Evolutionary conservation across 2,329 filamentous ascomycete species (phyloP), one percentile per base, ranked within the genome.

Genomic region (Botrytis fabae): DNA sequence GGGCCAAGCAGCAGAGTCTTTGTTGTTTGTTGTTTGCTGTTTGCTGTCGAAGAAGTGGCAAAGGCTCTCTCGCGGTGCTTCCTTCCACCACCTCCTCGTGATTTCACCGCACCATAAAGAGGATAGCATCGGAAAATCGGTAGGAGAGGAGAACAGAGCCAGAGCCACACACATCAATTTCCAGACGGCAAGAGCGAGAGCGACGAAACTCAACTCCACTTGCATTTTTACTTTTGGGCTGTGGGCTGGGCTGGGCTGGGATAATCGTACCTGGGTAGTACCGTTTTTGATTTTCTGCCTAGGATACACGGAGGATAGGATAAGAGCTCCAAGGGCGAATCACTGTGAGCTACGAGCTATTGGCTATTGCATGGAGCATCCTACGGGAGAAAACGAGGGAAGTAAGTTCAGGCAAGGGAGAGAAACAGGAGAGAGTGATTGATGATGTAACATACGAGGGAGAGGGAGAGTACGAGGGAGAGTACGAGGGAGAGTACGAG

Each of bases 71-170:
- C 10, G 20, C 59, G 28, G 63, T 71, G 51, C 46, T 65, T 59
- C 61, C 61, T 71, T 71, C 48, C 70, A 71, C 61, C 4, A 71
- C 70, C 54, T 9, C 66, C 46, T 42, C 61, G 61, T 71, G 61
- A 71, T 66, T 64, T 66, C 35, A 46, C 9, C 16, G 48, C 42
- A 40, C 44, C n/a, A 71, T 18, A 51, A 48, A 70, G 68, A 70
- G 65, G 12, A 70, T 70, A 40, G 68, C 25, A 35, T 35, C 68
- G 57, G 68, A 48, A 54, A 62, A 32, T 40, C 40, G 48, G 51
- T 51, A 42, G 38, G 22, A 57, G 66, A 57, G 44, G 44, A 35
- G 25, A 40, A 48, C 44, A 35, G 57, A 32, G 40, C 57, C 57
- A 70, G 38, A 38, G 38, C 38, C 68, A 61, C 66, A 60, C 54